Evolutionary conservation across 257 asterid species (phyloP), one percentile per base, ranked within the genome.

Genomic region (Leonotis leonurus): DNA sequence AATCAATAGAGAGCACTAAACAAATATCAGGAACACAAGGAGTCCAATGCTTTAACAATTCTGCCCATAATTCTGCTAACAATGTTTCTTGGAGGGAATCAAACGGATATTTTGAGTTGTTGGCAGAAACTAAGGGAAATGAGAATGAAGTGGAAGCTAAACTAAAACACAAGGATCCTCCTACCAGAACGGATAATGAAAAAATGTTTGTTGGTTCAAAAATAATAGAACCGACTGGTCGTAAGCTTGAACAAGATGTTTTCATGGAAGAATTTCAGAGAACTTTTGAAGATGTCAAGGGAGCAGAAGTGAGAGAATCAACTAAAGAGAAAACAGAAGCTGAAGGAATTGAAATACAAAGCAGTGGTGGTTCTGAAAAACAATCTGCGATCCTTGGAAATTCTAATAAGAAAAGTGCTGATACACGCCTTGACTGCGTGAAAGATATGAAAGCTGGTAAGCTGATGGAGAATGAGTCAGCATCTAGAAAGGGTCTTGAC

Each of bases 1-100:
- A 53, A 53, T 51, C 70, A 43, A 70, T 20, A n/a, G 68, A 61
- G 63, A 58, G 33, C 44, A 56, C 55, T 5, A 39, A 71, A 65
- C 71, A 45, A 37, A 57, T 48, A 62, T 56, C 84, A 48, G 82
- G 56, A 65, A 58, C 66, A 60, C 35, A 29, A 52, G 77, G 69
- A 51, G 56, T 53, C 17, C 75, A 72, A 62, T 44, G 62, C 29
- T 26, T n/a, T 54, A 43, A 46, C 67, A 64, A 36, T 49, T 60
- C 59, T 53, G 55, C 69, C 27, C 77, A 69, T 65, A 73, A 65
- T 45, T 61, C 71, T 68, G 59, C 49, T 18, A 69, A 67, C 21
- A 64, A 57, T 69, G 82, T 72, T 71, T 83, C 86, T 50, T 84
- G 98, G 95, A 79, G 73, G 76, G 90, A 82, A 73, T 85, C 53